phyloP scores from a whole-genome alignment of 1,284 basidiomycete genomes.

The Stygiomarasmius scandens region DNA sequence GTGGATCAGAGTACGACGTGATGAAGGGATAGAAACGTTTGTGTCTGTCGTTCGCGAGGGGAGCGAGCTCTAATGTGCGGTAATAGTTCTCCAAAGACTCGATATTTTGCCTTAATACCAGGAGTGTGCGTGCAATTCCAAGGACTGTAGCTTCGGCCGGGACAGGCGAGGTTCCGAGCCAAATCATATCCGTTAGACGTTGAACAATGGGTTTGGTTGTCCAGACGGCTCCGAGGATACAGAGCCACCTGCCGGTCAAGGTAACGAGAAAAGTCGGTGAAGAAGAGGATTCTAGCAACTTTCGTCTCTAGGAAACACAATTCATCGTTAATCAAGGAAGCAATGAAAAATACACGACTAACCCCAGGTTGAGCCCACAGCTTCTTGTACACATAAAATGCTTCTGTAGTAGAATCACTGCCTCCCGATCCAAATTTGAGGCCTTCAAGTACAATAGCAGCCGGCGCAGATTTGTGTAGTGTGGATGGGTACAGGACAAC shows the following conservation, averaged over 20 bases:
- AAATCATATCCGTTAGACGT: constrained; percentile 7
- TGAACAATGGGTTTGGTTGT: constrained; percentile 12
- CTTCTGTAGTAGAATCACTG: neutral
- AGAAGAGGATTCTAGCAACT: neutral
- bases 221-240: constrained; percentile 13
- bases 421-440: neutral
- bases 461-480: neutral
- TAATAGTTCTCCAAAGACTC: constrained; percentile 3
- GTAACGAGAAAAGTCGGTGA: constrained; percentile 14
- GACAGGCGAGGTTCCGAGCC: constrained; percentile 2
- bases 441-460: neutral
- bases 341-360: neutral
- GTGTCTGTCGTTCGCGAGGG: neutral
- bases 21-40: constrained; percentile 14
- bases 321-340: neutral
- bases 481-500: neutral
- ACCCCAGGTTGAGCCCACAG: neutral
- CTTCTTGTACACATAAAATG: neutral
- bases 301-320: neutral
- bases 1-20: constrained; percentile 2
- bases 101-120: constrained; percentile 4
- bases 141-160: neutral
- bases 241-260: constrained; percentile 14
- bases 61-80: neutral
- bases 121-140: constrained; percentile 1